Evolutionary conservation across 208 protist genomes (phyloP).

Genomic region (Wallacemonas sp.): DNA sequence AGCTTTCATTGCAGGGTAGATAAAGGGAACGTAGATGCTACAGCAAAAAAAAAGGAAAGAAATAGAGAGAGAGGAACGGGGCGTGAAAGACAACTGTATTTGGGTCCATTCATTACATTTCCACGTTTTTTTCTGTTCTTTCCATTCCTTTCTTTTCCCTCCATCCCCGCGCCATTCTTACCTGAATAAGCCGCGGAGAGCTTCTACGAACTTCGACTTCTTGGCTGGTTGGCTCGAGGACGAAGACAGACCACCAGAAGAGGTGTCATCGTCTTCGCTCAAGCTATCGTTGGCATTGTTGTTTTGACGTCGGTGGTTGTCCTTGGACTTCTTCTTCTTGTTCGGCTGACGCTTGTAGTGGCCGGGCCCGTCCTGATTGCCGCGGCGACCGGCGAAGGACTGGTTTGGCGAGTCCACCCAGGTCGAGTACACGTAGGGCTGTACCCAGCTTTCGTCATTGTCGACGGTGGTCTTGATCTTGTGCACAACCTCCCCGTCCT

Average conservation of each 20-base stretch:
- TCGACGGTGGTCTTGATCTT: constrained; percentile 43
- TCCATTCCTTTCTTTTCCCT: too few relatives aligned
- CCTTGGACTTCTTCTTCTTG: constrained; percentile 3
- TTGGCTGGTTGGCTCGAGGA: not conserved
- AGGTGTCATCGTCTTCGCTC: constrained; percentile 15
- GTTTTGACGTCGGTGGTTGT: not conserved
- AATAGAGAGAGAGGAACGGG: not conserved
- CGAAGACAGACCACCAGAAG: constrained; percentile 3
- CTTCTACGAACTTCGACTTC: constrained; percentile 17
- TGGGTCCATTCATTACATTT: too few relatives aligned
- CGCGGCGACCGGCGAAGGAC: constrained; percentile 4
- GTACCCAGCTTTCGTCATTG: constrained; percentile 41
- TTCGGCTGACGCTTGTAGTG: constrained; percentile 36
- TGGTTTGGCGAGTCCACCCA: constrained; percentile 41
- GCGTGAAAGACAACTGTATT: not conserved
- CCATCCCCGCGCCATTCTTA: too few relatives aligned
- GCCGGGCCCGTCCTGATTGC: constrained; percentile 6
- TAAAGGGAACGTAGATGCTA: too few relatives aligned
- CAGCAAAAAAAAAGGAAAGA: not conserved
- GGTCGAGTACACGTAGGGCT: constrained; percentile 32
- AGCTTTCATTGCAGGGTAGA: too few relatives aligned
- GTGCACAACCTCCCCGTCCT: constrained; percentile 8
- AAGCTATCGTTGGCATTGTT: constrained; percentile 8
- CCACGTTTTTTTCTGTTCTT: too few relatives aligned
- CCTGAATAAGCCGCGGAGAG: constrained; percentile 2